Percentiles rank a stretch among this genome's conserved stretches.
Conservation (phyloP, 495 filamentous ascomycete genomes). For the Podospora comata region DNA sequence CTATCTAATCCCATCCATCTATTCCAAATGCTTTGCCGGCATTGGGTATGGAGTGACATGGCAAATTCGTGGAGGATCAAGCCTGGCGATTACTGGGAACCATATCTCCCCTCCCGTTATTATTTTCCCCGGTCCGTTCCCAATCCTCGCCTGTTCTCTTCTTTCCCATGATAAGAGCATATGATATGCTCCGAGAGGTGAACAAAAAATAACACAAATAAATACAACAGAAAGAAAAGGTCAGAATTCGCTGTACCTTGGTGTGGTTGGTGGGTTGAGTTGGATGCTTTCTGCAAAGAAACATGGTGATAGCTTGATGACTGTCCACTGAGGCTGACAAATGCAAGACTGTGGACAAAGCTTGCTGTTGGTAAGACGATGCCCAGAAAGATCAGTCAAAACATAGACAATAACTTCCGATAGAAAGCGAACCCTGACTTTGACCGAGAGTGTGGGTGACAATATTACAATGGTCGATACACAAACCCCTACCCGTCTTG, state of each 20-base stretch:
- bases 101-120: neutral
- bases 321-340: neutral
- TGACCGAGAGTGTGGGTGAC: neutral
- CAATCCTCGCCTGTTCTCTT: neutral
- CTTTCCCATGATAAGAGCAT: neutral
- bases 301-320: neutral
- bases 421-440: neutral
- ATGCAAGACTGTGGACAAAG: neutral
- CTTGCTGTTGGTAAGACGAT: neutral
- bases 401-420: neutral
- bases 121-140: neutral
- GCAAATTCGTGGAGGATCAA: neutral
- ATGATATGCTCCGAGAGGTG: neutral
- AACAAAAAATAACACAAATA: neutral
- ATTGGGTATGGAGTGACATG: neutral
- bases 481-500: constrained; percentile 2
- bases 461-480: neutral
- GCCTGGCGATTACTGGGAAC: neutral
- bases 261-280: neutral
- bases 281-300: neutral
- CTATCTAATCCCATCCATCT: neutral
- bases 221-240: constrained; percentile 3
- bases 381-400: neutral
- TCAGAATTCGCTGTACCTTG: neutral
- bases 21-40: constrained; percentile 7